Base-by-base conservation (phyloP, 257 asterid genomes). In the Paulownia fortunei region DNA sequence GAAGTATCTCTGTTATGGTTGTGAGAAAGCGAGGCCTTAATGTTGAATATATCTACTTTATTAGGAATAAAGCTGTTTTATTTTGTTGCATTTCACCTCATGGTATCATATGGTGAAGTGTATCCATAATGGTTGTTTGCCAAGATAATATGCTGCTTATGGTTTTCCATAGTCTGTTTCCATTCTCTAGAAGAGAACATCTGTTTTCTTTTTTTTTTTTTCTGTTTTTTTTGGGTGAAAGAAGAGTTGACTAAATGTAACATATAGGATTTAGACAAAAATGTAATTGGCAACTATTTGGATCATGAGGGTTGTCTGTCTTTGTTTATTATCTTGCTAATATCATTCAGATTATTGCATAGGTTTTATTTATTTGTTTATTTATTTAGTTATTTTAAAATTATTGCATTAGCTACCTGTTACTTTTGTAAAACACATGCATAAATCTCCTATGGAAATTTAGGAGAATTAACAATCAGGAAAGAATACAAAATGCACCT, bases 261-360 rank as follows among this genome's bases (percentile, higher is more conserved):
- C 56, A 15, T 49, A 49, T 1, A 49, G 56, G 56, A 49, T 49
- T 15, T 16, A 49, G 7, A 16, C 56, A 5, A n/a, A 52, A 52
- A 52, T 52, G 61, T 47, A 47, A 67, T 39, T 42, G 19, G 15
- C 16, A 4, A 11, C 62, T 49, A 30, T 10, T 34, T 6, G 8
- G 56, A 56, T 21, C 21, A 23, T 30, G 42, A 56, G 77, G 41
- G 27, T 16, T 56, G 10, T 19, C 49, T 32, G 19, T 39, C 68
- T 15, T 71, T 52, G 76, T 39, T 39, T 26, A 70, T 51, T 63
- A n/a, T 71, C 34, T 26, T 56, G 68, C 39, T 72, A 36, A 56
- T 39, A 32, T 72, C 21, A 36, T 34, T 3, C 32, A 36, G 30
- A 21, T 54, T 37, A 72, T 54, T 21, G 64, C 36, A 5, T 6